These are phyloP conservation scores for Talaromyces piceae DNA, from an alignment of 2,329 filamentous ascomycete species.

Conservation along the genomic window DNA sequence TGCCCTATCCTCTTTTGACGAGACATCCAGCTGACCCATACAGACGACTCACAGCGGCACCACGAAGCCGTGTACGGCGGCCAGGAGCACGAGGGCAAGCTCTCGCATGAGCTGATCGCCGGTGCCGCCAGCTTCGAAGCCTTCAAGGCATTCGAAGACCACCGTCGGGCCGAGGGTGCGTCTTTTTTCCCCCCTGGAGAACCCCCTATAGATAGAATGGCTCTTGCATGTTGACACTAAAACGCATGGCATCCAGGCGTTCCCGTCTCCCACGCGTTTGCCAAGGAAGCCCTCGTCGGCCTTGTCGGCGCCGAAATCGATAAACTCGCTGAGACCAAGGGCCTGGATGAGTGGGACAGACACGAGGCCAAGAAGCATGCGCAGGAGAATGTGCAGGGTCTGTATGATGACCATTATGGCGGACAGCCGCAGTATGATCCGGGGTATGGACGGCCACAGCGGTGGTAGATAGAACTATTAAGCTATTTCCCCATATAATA, in stretches of 20 bases:
- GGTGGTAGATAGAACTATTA: constrained; percentile 9
- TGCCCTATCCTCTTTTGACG: not conserved
- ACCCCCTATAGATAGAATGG: no score
- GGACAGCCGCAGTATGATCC: constrained; percentile 49
- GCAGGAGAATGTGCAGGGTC: constrained; percentile 48
- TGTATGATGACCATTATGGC: constrained; percentile 58
- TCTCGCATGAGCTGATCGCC: constrained; percentile 67
- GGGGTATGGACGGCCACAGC: constrained; percentile 11
- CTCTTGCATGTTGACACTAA: not conserved
- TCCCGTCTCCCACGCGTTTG: constrained; percentile 62
- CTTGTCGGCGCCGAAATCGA: constrained; percentile 69
- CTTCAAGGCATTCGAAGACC: constrained; percentile 73
- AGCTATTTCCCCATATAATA: no score
- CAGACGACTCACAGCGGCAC: constrained; percentile 46
- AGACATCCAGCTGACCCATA: not conserved
- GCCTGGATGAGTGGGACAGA: constrained; percentile 52
- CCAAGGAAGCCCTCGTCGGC: constrained; percentile 68
- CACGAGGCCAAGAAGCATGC: constrained; percentile 54
- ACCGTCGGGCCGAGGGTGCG: constrained; percentile 61
- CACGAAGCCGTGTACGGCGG: constrained; percentile 50
- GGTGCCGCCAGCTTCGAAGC: constrained; percentile 71
- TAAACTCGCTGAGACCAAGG: constrained; percentile 65
- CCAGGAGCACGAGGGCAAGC: constrained; percentile 50
- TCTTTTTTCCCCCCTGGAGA: not conserved
- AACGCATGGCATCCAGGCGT: constrained; percentile 48